These are phyloP conservation scores for Colletotrichum sp. DNA, from an alignment of 2,329 filamentous ascomycete genomes.

Conservation along the genomic window DNA sequence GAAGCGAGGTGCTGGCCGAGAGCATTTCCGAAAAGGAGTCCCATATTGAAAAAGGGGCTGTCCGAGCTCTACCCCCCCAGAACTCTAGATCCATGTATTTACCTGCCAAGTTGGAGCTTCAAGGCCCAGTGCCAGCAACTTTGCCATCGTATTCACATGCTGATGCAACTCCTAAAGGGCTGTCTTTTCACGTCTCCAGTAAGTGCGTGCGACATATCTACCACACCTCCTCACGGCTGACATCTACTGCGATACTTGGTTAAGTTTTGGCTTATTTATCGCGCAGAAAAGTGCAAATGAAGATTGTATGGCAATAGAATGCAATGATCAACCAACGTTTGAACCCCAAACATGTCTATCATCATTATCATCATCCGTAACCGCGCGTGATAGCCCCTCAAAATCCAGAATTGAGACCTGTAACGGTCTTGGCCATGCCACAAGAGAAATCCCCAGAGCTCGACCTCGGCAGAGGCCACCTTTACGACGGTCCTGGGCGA, in stretches of 20 bases:
- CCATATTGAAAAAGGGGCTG: background rate
- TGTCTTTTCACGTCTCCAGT: background rate
- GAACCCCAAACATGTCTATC: no score
- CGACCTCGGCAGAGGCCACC: background rate
- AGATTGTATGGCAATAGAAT: no score
- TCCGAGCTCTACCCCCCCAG: background rate
- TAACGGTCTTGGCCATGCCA: background rate
- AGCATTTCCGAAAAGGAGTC: background rate
- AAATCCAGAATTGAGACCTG: no score
- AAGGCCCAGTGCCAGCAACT: background rate
- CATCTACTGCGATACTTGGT: background rate
- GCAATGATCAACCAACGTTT: no score
- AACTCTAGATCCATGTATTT: background rate
- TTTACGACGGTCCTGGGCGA: background rate
- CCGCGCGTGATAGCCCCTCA: no score
- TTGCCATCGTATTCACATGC: background rate
- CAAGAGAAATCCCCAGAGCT: background rate
- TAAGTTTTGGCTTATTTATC: background rate
- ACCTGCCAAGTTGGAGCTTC: background rate
- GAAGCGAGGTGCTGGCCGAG: background rate
- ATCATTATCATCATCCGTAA: no score
- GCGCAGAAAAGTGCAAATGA: background rate
- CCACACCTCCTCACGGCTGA: background rate
- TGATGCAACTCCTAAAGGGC: background rate
- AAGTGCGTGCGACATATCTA: background rate